These are phyloP conservation scores for Claviceps pusilla DNA, from an alignment of 2,329 filamentous ascomycete genomes.

Conservation along the genomic window DNA sequence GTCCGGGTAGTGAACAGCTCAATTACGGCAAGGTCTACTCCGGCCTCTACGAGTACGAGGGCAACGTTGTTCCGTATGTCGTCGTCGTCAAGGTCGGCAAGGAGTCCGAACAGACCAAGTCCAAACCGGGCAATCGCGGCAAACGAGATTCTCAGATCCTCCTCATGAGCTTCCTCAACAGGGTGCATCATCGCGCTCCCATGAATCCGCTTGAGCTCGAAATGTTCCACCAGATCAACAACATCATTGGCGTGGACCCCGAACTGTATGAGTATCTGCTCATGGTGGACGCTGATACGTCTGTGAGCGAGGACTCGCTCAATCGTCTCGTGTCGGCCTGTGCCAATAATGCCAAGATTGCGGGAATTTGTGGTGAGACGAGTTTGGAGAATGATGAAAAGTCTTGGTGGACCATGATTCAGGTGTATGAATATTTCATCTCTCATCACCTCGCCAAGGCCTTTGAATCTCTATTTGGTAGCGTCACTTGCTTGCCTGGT, in stretches of 20 bases:
- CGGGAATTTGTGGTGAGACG: slow-evolving; percentile 93
- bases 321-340: slow-evolving; percentile 87
- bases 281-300: slow-evolving; percentile 96
- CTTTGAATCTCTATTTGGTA: slow-evolving; percentile 94
- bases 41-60: slow-evolving; percentile 91
- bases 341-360: slow-evolving; percentile 88
- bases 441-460: slow-evolving; percentile 94
- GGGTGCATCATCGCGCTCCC: slow-evolving; percentile 80
- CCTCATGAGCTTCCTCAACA: slow-evolving; percentile 93
- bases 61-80: slow-evolving; percentile 90
- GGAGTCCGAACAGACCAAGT: slow-evolving; percentile 77
- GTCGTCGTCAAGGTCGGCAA: slow-evolving; percentile 96
- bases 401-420: slow-evolving; percentile 99
- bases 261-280: slow-evolving; percentile 94
- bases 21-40: slow-evolving; percentile 99
- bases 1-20: slow-evolving; percentile 74
- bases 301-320: slow-evolving; percentile 78
- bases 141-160: slow-evolving; percentile 97
- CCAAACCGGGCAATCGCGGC: slow-evolving; percentile 93
- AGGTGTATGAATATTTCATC: slow-evolving; percentile 99
- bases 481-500: slow-evolving; percentile 95
- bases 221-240: slow-evolving; percentile 99
- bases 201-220: slow-evolving; percentile 96
- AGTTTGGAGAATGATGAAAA: slow-evolving; percentile 88
- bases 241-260: slow-evolving; percentile 94